Evolutionary conservation across 306 rosid species (phyloP).

Genomic region (Acacia crassicarpa): DNA sequence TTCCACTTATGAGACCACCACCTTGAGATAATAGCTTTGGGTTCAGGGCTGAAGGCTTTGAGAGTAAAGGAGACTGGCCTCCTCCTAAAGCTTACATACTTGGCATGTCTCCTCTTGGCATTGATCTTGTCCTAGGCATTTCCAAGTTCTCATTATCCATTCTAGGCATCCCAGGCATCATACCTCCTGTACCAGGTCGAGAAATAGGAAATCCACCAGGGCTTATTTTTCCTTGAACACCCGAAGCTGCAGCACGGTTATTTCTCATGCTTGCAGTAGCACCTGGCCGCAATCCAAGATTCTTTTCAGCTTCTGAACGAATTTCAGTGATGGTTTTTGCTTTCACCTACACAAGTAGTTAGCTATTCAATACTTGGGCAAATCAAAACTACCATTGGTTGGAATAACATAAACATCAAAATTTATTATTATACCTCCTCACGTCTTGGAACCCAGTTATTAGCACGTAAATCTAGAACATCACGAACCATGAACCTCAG

Average conservation of each 20-base stretch:
- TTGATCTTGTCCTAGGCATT: conserved; percentile 61
- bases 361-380: conserved; percentile 3
- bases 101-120: conserved; percentile 64
- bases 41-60: conserved; percentile 58
- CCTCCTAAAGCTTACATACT: conserved; percentile 61
- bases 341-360: conserved; percentile 53
- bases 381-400: not conserved
- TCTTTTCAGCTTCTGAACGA: conserved; percentile 92
- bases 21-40: conserved; percentile 87
- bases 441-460: conserved; percentile 93
- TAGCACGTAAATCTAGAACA: conserved; percentile 78
- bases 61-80: conserved; percentile 59
- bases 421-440: conserved; percentile 72
- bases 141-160: conserved; percentile 93
- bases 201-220: conserved; percentile 67
- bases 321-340: conserved; percentile 96
- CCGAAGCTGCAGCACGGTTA: conserved; percentile 55
- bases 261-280: conserved; percentile 85
- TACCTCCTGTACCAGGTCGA: conserved; percentile 85
- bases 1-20: conserved; percentile 63
- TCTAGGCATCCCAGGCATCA: conserved; percentile 96
- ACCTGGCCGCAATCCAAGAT: conserved; percentile 95
- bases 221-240: conserved; percentile 58
- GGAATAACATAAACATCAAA: not conserved
- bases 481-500: conserved; percentile 90